Evolutionary conservation across 179 eudicot species (phyloP), one percentile per base, ranked within the genome.

Genomic region (Sideroxylon spinosum): DNA sequence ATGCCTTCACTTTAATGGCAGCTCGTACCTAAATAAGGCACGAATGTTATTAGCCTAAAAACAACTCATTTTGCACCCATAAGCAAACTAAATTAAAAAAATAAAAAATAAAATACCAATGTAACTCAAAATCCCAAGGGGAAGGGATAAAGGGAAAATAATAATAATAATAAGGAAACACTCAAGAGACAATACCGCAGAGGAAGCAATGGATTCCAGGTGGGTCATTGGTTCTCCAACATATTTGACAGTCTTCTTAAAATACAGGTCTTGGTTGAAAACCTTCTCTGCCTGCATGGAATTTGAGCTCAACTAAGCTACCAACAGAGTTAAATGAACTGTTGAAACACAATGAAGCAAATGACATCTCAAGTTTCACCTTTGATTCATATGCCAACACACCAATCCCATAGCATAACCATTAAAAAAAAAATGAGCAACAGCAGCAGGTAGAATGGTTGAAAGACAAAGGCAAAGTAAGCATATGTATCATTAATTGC

Each of bases 1-100:
- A 93, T 73, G 98, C 98, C 88, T 93, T 93, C 75, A 93, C 97
- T 85, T 90, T 92, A 74, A 93, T 86, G 64, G 98, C 98, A 67
- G 98, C 93, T 64, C 98, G 88, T 1, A 93, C 98, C 98, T 92
- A 81, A 9, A 76, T 50, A 46, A 78, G 1, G n/a, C 37, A 48
- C 17, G 28, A 52, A 19, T 37, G 5, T 37, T 37, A 37, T 37
- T 55, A 28, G 71, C 69, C 44, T 65, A 17, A 7, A 7, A 16
- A 8, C 5, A 67, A 13, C 32, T 25, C 28, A 25, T 63, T 63
- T 63, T 63, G 67, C 67, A 63, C 32, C 29, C 23, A 0, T 25
- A 63, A 50, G 74, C 29, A 70, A 50, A 50, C 20, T 52, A 50
- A 56, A 73, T 23, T 71, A 7, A 29, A 25, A 57, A 19, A 16